Conservation (phyloP, 345 rosid genomes). For the Salix koriyanagi region DNA sequence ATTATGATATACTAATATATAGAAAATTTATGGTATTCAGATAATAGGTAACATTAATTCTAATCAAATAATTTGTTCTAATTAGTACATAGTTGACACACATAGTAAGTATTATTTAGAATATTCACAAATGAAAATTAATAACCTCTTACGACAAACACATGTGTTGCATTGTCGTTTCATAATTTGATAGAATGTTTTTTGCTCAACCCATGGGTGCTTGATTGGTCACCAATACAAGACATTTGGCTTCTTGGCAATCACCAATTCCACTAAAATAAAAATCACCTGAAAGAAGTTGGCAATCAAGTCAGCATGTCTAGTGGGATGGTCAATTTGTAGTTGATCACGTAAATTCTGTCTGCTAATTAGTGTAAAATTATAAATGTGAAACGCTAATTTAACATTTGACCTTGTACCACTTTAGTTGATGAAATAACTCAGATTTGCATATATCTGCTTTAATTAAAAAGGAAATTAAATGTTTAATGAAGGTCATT, state of each 20-base stretch:
- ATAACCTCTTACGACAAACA: no score
- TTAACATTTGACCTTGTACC: background rate
- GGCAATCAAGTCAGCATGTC: constrained; percentile 10
- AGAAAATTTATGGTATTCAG: no score
- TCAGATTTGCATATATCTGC: no score
- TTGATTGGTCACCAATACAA: constrained; percentile 13
- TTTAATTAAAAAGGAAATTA: background rate
- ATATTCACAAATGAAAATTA: background rate
- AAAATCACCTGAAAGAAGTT: constrained; percentile 14
- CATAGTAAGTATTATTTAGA: background rate
- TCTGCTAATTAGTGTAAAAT: background rate
- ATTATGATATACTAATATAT: background rate
- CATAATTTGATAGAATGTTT: background rate
- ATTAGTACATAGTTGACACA: background rate
- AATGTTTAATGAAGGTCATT: background rate
- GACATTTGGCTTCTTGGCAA: background rate
- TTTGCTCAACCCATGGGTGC: background rate
- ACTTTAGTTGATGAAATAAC: background rate
- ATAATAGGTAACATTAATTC: background rate
- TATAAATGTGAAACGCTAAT: background rate
- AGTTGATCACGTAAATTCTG: background rate
- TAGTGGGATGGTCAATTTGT: constrained; percentile 15
- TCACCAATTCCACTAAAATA: background rate
- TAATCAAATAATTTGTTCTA: background rate
- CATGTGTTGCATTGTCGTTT: no score